Percentiles rank a stretch among this genome's conserved stretches.
Evolutionary conservation across 495 filamentous ascomycete genomes (phyloP).

Genomic region (Trichocladium uniseriatum): DNA sequence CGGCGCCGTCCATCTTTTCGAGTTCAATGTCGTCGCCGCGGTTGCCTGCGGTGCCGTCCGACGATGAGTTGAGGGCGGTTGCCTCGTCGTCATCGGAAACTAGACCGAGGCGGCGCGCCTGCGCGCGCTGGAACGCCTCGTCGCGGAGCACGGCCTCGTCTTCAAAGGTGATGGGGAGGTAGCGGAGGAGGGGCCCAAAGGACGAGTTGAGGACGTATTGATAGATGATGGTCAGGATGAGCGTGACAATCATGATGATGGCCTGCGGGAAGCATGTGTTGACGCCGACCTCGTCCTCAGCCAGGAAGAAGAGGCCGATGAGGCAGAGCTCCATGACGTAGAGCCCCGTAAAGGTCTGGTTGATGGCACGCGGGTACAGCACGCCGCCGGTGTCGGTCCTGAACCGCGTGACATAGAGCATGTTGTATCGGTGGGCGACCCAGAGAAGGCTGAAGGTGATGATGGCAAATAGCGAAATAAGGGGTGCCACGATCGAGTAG

Average conservation of each 20-base stretch:
- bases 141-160: conserved; percentile 87
- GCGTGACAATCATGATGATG: conserved; percentile 76
- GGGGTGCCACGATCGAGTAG: conserved; percentile 80
- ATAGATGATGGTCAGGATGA: conserved; percentile 64
- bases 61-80: conserved; percentile 6
- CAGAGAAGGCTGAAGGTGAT: conserved; percentile 91
- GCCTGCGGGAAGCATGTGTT: conserved; percentile 70
- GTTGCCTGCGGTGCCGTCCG: neutral
- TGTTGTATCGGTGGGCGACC: conserved; percentile 94
- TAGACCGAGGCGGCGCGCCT: conserved; percentile 51
- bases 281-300: conserved; percentile 48
- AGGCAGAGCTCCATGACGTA: conserved; percentile 93
- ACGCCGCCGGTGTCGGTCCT: conserved; percentile 86
- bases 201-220: conserved; percentile 76
- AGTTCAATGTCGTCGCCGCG: conserved; percentile 50
- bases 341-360: conserved; percentile 89
- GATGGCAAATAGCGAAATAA: conserved; percentile 89
- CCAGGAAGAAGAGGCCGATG: conserved; percentile 85
- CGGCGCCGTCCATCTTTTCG: conserved; percentile 26
- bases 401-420: conserved; percentile 91
- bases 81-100: conserved; percentile 35
- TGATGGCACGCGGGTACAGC: conserved; percentile 86
- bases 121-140: conserved; percentile 73
- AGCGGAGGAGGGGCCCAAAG: conserved; percentile 77
- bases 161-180: conserved; percentile 90